These are phyloP conservation scores for Trichoderma breve DNA, from an alignment of 2,329 filamentous ascomycete genomes.

Conservation along the genomic window DNA sequence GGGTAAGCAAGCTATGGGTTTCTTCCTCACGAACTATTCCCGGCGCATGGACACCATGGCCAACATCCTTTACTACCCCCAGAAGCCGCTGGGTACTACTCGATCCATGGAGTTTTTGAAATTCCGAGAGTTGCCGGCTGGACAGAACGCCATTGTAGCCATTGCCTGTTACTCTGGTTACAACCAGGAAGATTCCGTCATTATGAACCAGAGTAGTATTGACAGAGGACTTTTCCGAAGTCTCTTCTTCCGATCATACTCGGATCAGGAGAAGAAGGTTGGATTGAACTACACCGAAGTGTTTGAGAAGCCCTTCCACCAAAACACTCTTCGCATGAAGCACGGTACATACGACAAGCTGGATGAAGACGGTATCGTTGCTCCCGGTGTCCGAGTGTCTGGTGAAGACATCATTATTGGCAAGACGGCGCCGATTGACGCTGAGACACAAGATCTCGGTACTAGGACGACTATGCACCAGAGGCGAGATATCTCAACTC, in stretches of 20 bases:
- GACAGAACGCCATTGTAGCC: conserved; percentile 97
- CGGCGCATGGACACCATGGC: conserved; percentile 99
- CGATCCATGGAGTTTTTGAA: conserved; percentile 98
- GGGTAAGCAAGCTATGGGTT: conserved; percentile 99
- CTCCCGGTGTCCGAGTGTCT: conserved; percentile 88
- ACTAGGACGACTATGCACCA: conserved; percentile 86
- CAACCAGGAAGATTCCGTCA: conserved; percentile 99
- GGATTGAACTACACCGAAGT: conserved; percentile 89
- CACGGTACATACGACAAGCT: conserved; percentile 97
- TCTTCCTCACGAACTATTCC: conserved; percentile 95
- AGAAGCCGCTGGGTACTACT: conserved; percentile 94
- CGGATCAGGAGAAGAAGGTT: conserved; percentile 93
- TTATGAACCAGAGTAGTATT: conserved; percentile 99
- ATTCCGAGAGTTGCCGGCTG: conserved; percentile 93
- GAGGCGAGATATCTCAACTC: conserved; percentile 94
- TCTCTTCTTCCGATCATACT: conserved; percentile 96
- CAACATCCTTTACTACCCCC: conserved; percentile 97
- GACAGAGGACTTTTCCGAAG: conserved; percentile 96
- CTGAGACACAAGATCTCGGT: conserved; percentile 89
- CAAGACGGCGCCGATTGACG: conserved; percentile 92
- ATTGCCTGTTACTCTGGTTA: conserved; percentile 98
- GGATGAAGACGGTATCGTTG: conserved; percentile 92
- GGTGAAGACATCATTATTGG: conserved; percentile 99
- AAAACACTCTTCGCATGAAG: conserved; percentile 87
- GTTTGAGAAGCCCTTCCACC: conserved; percentile 91